Base-by-base conservation (phyloP, 345 rosid species). In the Camelina neglecta region DNA sequence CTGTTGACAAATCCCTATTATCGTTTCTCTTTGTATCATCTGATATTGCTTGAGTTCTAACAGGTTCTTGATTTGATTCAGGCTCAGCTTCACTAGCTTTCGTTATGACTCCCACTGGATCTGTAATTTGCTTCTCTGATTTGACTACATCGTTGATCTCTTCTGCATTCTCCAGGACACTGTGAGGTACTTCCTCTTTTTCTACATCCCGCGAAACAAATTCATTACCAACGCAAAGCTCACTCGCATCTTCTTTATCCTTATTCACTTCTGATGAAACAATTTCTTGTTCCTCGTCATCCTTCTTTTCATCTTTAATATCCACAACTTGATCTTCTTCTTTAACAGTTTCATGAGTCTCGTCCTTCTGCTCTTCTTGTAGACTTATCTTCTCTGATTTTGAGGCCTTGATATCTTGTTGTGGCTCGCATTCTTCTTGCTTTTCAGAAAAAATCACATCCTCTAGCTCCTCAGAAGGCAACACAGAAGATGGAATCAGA, bases 361-460 rank as follows among this genome's bases (percentile, higher is more conserved):
- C 81, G 64, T 8, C 23, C 74, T 75, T 73, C 66, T 65, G 23
- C 45, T 53, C 78, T 67, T 42, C 73, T 73, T 67, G 58, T 53
- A 42, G 35, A 18, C 39, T 47, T 58, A 31, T 70, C 49, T 44
- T 48, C 51, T 66, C 77, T 15, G 44, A 11, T 58, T 18, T 44
- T 66, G 33, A 35, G 72, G 6, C 58, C 16, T 36, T 55, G 10
- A 36, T 29, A 49, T 49, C 75, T 33, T 50, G 12, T 42, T 72
- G 57, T 64, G 51, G 2, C 54, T 57, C 1, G 4, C 0, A 1
- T 26, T 60, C 75, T 77, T 63, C 74, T 79, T 78, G 60, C 35
- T 68, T 73, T 39, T 64, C 41, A 11, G 49, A 47, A 67, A 69
- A 26, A 18, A 41, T 16, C 62, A 47, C 75, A 50, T 67, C 62